Evolutionary conservation across 495 filamentous ascomycete genomes (phyloP), one percentile per base, ranked within the genome.

Genomic region (Penicillium cinerascens): DNA sequence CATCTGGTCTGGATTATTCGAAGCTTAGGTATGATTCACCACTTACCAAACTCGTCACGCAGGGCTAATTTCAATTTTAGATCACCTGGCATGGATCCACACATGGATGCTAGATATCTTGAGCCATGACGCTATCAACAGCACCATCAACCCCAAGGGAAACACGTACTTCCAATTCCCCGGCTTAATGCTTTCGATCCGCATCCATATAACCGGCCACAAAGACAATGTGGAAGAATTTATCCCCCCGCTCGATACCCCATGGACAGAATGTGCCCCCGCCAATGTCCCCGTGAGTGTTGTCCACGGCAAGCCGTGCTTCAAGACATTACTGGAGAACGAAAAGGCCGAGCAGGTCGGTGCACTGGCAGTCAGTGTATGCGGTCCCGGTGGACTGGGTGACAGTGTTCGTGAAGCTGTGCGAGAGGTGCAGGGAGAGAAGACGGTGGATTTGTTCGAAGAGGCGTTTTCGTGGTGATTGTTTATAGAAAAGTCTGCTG

Each of bases 291-390:
- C 66, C 1, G 54, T 74, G 6, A 61, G 44, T 20, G 59, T 74
- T 6, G 47, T 57, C 35, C 58, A 60, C 15, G 70, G 71, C 33
- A 73, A 69, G 38, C 72, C 71, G 2, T 64, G 58, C 29, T 69
- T 74, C 36, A 54, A 45, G 3, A 48, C 60, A 9, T 42, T 76
- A n/a, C 20, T 77, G 10, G 65, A 68, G 20, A 56, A 49, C 11
- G 71, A 75, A 49, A 72, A 65, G 44, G 60, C 61, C 6, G 45
- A 63, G 38, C 72, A 75, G 39, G 58, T 76, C 3, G 74, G 73
- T 18, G 73, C 73, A 7, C 63, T 77, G 66, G 73, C 73, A 1
- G 74, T 76, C 7, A 75, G 70, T 58, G 70, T 77, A 0, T 77
- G 74, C 44, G 74, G 74, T 36, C 73, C 73, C 27, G 73, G 73